Evolutionary conservation across 331 rosid genomes (phyloP).

Genomic region (Cydonia oblonga): DNA sequence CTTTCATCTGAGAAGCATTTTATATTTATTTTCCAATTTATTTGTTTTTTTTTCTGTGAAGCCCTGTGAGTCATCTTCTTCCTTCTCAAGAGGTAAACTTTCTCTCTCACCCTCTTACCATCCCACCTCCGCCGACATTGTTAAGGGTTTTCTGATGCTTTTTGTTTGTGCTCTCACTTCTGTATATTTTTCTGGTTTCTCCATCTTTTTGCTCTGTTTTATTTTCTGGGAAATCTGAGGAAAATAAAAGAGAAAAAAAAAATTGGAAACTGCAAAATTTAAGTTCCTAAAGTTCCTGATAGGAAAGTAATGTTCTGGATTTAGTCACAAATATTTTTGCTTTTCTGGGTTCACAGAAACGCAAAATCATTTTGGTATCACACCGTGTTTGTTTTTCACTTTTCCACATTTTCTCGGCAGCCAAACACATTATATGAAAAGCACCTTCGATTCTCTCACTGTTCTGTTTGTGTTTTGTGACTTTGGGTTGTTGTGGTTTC

Average conservation of each 20-base stretch:
- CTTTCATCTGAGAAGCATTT: constrained; percentile 1
- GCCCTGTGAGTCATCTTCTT: not conserved
- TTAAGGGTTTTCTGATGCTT: not conserved
- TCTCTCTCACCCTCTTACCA: not conserved
- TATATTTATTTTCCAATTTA: not conserved
- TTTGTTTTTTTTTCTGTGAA: not conserved
- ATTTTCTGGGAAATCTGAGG: not conserved
- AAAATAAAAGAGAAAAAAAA: not conserved
- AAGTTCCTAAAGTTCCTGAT: not conserved
- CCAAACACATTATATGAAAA: constrained; percentile 8
- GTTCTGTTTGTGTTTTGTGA: not conserved
- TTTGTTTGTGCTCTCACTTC: not conserved
- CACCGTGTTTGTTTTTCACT: not conserved
- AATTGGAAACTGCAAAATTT: not conserved
- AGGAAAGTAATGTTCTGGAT: not conserved
- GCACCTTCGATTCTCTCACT: not conserved
- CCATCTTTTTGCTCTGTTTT: not conserved
- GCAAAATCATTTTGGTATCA: constrained; percentile 1
- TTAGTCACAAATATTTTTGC: not conserved
- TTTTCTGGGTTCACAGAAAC: constrained; percentile 2
- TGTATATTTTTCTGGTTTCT: not conserved
- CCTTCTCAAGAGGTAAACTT: not conserved
- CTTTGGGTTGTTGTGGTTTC: constrained; percentile 11
- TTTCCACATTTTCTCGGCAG: constrained; percentile 21
- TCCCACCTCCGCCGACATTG: constrained; percentile 12